Evolutionary conservation across 2,329 filamentous ascomycete species (phyloP).

Genomic region (Thelonectria discophora): DNA sequence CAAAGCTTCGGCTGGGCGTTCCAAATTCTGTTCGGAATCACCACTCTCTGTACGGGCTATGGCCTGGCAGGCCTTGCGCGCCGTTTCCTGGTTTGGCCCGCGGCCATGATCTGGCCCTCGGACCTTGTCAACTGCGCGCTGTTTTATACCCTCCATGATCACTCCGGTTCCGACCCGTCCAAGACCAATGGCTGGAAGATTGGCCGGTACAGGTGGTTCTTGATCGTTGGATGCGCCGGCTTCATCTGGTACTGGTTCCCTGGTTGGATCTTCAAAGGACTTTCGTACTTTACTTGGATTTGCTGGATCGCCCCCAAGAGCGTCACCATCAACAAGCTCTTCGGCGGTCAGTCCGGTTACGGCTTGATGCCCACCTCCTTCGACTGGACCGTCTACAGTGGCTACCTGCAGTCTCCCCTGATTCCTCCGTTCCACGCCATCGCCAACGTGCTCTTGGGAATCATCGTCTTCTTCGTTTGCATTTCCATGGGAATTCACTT

Average conservation of each 20-base stretch:
- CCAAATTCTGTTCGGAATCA: slow-evolving; percentile 62
- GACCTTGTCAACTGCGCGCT: slow-evolving; percentile 63
- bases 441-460: slow-evolving; percentile 62
- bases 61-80: slow-evolving; percentile 64
- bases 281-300: slow-evolving; percentile 69
- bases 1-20: slow-evolving; percentile 65
- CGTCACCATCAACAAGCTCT: slow-evolving; percentile 69
- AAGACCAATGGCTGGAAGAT: slow-evolving; percentile 69
- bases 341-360: slow-evolving; percentile 66
- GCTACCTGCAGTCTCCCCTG: slow-evolving; percentile 59
- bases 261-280: slow-evolving; percentile 68
- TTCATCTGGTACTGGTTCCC: slow-evolving; percentile 69
- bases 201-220: slow-evolving; percentile 70
- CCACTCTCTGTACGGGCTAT: slow-evolving; percentile 66
- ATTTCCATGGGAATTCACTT: slow-evolving; percentile 69
- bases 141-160: slow-evolving; percentile 59
- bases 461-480: slow-evolving; percentile 64
- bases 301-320: slow-evolving; percentile 71
- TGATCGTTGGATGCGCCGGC: slow-evolving; percentile 62
- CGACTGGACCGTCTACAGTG: slow-evolving; percentile 59
- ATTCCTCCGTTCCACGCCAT: slow-evolving; percentile 65
- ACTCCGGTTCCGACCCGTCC: slow-evolving; percentile 56
- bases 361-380: slow-evolving; percentile 70
- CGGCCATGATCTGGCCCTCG: slow-evolving; percentile 67
- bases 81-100: slow-evolving; percentile 62